Evolutionary conservation across 2,329 filamentous ascomycete species (phyloP).

Genomic region (Trichoderma sp.): DNA sequence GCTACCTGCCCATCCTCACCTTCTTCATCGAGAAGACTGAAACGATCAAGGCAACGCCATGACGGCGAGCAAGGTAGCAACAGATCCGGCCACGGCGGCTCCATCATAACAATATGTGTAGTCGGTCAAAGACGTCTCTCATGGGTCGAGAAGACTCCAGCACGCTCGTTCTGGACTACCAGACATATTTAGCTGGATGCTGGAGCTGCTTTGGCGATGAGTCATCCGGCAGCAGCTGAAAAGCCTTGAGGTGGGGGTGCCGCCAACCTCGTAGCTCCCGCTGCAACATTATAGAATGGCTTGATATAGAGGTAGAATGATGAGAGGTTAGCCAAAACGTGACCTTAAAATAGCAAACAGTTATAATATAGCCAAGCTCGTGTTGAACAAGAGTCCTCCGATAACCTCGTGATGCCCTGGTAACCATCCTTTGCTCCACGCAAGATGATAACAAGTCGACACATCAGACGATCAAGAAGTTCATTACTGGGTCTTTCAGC

Average conservation of each 20-base stretch:
- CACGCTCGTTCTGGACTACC: background rate
- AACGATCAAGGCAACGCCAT: constrained; percentile 29
- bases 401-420: background rate
- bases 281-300: background rate
- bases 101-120: background rate
- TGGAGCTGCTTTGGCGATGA: background rate
- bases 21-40: constrained; percentile 30
- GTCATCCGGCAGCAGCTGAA: constrained; percentile 1
- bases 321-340: too few species aligned
- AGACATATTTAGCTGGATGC: background rate
- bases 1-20: constrained; percentile 25
- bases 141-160: too few species aligned
- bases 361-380: background rate
- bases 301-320: background rate
- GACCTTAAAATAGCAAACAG: background rate
- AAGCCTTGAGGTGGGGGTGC: background rate
- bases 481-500: constrained; percentile 40
- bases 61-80: constrained; percentile 20
- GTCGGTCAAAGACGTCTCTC: too few species aligned
- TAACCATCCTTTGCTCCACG: background rate
- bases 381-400: background rate
- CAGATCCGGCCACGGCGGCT: background rate
- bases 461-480: constrained; percentile 42
- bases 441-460: background rate
- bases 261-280: background rate